Conservation (phyloP, 352 stramenopile species). For the Ophiocytium majus region DNA sequence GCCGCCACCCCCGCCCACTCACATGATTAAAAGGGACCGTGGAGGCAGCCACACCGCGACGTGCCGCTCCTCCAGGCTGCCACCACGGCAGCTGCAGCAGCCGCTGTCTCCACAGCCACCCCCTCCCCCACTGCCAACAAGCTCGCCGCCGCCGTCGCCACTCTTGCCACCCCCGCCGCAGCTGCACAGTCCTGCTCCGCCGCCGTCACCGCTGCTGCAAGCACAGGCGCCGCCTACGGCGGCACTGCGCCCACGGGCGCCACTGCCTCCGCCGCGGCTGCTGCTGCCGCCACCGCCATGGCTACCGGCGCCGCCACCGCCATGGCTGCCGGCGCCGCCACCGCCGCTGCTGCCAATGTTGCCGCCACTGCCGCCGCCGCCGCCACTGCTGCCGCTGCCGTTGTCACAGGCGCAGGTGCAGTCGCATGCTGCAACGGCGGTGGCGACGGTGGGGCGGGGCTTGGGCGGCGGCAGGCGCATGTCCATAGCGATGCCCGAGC, state of each 20-base stretch:
- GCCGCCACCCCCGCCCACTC: no score
- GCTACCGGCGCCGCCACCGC: not conserved
- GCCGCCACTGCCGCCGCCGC: no score
- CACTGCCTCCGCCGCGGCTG: not conserved
- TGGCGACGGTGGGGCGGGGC: no score
- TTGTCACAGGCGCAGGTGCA: not conserved
- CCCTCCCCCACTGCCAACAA: no score
- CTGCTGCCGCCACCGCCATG: not conserved
- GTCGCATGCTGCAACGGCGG: no score
- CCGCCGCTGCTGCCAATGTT: not conserved
- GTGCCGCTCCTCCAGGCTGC: not conserved
- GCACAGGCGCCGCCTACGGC: no score
- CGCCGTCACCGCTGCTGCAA: no score
- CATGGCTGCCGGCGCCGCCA: not conserved
- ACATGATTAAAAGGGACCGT: slow-evolving; percentile 45
- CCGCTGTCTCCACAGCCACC: not conserved
- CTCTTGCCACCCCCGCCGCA: no score
- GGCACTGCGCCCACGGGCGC: no score
- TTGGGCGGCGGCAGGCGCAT: slow-evolving; percentile 8
- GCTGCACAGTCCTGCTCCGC: no score
- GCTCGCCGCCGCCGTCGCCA: no score
- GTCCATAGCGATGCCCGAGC: slow-evolving; percentile 28
- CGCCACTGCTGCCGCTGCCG: not conserved
- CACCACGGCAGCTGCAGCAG: not conserved
- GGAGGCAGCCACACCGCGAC: slow-evolving; percentile 36